These are phyloP conservation scores for Suillus ampliporus DNA, from an alignment of 768 basidiomycete species.

Conservation along the genomic window DNA sequence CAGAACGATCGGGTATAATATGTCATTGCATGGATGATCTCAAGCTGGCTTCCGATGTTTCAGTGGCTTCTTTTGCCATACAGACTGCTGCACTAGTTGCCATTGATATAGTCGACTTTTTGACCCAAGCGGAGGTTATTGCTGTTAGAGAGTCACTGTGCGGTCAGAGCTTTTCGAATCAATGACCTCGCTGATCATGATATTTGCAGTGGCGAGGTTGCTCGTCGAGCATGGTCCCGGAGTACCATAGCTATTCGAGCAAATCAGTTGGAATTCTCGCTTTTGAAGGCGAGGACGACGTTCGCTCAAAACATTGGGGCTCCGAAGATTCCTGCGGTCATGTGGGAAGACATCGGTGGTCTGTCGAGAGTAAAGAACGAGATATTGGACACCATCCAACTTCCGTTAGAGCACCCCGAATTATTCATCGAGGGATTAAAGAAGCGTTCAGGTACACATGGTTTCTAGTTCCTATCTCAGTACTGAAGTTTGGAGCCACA, in stretches of 20 bases:
- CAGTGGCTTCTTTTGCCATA: constrained; percentile 69
- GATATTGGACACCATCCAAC: constrained; percentile 94
- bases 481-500: constrained; percentile 10
- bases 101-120: constrained; percentile 76
- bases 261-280: constrained; percentile 73
- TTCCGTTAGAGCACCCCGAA: constrained; percentile 90
- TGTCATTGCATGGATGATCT: constrained; percentile 52
- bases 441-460: constrained; percentile 82
- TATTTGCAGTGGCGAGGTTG: not conserved
- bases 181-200: not conserved
- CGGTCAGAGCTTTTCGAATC: not conserved
- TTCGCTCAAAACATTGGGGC: constrained; percentile 96
- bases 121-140: constrained; percentile 58
- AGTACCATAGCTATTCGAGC: constrained; percentile 26
- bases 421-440: constrained; percentile 90
- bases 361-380: constrained; percentile 86
- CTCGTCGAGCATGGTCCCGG: not conserved
- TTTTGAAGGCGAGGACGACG: constrained; percentile 71
- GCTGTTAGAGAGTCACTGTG: constrained; percentile 39
- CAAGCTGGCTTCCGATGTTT: constrained; percentile 75
- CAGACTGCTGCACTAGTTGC: constrained; percentile 93
- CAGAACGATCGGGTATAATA: constrained; percentile 58
- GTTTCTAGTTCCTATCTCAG: not conserved
- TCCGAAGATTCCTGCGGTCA: constrained; percentile 92
- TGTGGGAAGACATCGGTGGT: constrained; percentile 98